Evolutionary conservation across 2,329 filamentous ascomycete species (phyloP).

Genomic region (Paramyrothecium roridum): DNA sequence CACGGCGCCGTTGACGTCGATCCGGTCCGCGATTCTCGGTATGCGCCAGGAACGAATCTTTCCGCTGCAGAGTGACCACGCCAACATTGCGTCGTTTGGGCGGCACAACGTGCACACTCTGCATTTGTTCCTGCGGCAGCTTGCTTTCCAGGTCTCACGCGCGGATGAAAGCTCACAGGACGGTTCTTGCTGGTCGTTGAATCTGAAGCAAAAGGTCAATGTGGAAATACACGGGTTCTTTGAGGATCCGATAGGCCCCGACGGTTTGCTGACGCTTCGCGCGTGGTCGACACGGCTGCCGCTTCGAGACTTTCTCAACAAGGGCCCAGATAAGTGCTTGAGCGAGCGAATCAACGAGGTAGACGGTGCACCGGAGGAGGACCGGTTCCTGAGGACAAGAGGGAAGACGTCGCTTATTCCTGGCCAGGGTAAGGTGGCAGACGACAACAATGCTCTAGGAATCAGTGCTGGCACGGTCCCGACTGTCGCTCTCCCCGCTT

Average conservation of each 20-base stretch:
- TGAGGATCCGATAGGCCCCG: constrained; percentile 41
- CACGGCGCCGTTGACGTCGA: constrained; percentile 56
- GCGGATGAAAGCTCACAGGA: constrained; percentile 27
- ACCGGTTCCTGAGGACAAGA: constrained; percentile 22
- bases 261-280: constrained; percentile 31
- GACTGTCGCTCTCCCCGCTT: constrained; percentile 18
- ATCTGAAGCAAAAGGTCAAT: constrained; percentile 49
- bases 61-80: constrained; percentile 52
- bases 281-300: constrained; percentile 49
- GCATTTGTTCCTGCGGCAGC: constrained; percentile 32
- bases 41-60: constrained; percentile 49
- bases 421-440: constrained; percentile 6
- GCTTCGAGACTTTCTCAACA: constrained; percentile 51
- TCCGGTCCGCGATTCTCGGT: constrained; percentile 50
- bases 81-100: constrained; percentile 53
- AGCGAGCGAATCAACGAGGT: constrained; percentile 46
- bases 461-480: constrained; percentile 14
- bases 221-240: constrained; percentile 59
- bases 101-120: constrained; percentile 45
- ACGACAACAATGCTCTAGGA: constrained; percentile 26
- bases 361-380: constrained; percentile 24
- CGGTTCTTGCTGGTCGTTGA: constrained; percentile 39
- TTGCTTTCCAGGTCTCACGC: constrained; percentile 25
- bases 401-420: constrained; percentile 21
- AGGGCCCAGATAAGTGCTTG: constrained; percentile 53